phyloP scores from a whole-genome alignment of 768 basidiomycete genomes.

The Pleurotus salmoneostramineus region DNA sequence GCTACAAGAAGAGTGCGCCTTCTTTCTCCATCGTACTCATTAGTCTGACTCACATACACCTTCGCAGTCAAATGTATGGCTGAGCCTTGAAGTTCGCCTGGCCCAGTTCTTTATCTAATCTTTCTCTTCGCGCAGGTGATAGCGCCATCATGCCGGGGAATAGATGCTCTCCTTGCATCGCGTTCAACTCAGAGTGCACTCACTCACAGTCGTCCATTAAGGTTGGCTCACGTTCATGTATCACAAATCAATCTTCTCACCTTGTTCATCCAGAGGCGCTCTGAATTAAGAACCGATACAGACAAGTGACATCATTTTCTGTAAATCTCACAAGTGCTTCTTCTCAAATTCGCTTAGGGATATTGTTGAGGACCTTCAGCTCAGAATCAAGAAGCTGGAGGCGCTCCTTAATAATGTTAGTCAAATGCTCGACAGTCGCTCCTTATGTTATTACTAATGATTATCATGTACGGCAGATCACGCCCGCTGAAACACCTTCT shows the following conservation, averaged over 20 bases:
- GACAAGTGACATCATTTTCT: not conserved
- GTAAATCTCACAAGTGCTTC: not conserved
- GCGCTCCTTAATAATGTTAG: constrained; percentile 41
- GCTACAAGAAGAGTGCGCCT: constrained; percentile 75
- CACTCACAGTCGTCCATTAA: constrained; percentile 63
- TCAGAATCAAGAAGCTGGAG: constrained; percentile 57
- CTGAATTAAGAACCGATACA: constrained; percentile 20
- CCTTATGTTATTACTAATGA: no score
- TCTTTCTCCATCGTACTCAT: not conserved
- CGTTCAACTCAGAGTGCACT: constrained; percentile 61
- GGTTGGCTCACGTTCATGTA: constrained; percentile 28
- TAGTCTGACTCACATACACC: constrained; percentile 4
- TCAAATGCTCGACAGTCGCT: no score
- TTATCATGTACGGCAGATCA: no score
- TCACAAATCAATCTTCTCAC: not conserved
- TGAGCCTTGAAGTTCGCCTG: not conserved
- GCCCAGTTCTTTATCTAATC: not conserved
- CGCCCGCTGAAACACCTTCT: constrained; percentile 35
- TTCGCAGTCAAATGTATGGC: constrained; percentile 59
- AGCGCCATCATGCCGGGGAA: constrained; percentile 68
- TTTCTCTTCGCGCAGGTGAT: constrained; percentile 42
- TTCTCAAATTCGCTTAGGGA: constrained; percentile 18
- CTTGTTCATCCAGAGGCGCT: not conserved
- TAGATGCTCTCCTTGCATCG: constrained; percentile 64
- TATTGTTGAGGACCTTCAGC: constrained; percentile 62